phyloP scores from a whole-genome alignment of 106 monocot genomes.

The Cymbidium sinense region DNA sequence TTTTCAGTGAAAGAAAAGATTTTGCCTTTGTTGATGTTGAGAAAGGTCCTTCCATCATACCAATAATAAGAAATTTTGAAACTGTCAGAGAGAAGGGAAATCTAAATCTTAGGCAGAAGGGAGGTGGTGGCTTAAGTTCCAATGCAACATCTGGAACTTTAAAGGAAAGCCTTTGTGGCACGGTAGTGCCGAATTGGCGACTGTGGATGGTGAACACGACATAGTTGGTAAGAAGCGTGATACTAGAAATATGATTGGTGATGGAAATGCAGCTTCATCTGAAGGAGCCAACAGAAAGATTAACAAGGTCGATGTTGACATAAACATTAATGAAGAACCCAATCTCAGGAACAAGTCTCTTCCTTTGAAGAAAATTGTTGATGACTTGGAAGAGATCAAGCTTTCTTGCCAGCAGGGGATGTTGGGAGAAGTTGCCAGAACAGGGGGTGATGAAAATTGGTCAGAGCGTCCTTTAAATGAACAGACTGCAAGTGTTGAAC shows the following conservation, averaged over 20 bases:
- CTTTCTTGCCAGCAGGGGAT: neutral
- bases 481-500: neutral
- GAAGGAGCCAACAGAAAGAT: neutral
- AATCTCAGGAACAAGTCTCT: neutral
- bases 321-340: neutral
- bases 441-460: neutral
- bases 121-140: neutral
- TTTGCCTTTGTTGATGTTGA: neutral
- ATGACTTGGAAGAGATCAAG: constrained; percentile 2
- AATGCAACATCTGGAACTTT: neutral
- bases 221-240: neutral
- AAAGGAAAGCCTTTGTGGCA: neutral
- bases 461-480: constrained; percentile 2
- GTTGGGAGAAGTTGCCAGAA: neutral
- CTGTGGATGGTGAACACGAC: neutral
- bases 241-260: neutral
- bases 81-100: neutral
- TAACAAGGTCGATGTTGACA: neutral
- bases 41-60: constrained; percentile 2
- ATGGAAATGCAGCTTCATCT: neutral
- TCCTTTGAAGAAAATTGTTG: neutral
- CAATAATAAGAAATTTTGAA: neutral
- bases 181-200: neutral
- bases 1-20: neutral
- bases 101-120: neutral